A percentile compares a stretch with the other conserved stretches of the same genome.
Evolutionary conservation across 192 early-diverging fungal genomes (phyloP).

Genomic region (Ambispora gerdemannii): DNA sequence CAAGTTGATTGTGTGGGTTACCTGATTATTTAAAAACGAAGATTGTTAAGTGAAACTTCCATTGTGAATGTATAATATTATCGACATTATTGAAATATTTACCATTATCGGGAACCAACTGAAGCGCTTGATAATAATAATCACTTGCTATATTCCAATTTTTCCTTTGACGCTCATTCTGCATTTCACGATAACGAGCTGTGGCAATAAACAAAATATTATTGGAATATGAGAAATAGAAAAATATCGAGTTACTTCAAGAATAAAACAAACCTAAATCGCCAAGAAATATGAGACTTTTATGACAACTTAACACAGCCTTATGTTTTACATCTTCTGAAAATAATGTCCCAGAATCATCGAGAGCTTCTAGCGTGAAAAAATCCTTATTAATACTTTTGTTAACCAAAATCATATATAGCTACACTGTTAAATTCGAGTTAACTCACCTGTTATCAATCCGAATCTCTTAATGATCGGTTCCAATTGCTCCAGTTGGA

Average conservation of each 20-base stretch:
- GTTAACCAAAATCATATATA: background rate
- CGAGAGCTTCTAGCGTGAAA: constrained; percentile 26
- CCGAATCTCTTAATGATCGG: constrained; percentile 34
- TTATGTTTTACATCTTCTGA: constrained; percentile 29
- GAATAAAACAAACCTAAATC: constrained; percentile 53
- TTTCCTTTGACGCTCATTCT: constrained; percentile 51
- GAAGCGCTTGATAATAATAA: constrained; percentile 64
- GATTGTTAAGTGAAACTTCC: no score
- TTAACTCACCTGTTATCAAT: constrained; percentile 34
- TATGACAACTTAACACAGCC: constrained; percentile 47
- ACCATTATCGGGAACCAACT: constrained; percentile 54
- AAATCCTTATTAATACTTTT: background rate
- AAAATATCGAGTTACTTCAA: no score
- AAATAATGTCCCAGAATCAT: constrained; percentile 29
- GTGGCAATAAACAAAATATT: background rate
- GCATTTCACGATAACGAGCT: constrained; percentile 63
- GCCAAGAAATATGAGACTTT: constrained; percentile 62
- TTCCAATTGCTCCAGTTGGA: constrained; percentile 41
- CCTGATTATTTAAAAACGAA: constrained; percentile 30
- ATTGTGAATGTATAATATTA: no score
- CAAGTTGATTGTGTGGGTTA: constrained; percentile 77
- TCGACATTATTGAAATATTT: no score
- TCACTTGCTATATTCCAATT: constrained; percentile 55
- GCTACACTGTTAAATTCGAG: background rate
- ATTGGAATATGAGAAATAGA: no score